These are phyloP conservation scores for Brassica rapa DNA, from an alignment of 345 rosid genomes.

Conservation along the genomic window DNA sequence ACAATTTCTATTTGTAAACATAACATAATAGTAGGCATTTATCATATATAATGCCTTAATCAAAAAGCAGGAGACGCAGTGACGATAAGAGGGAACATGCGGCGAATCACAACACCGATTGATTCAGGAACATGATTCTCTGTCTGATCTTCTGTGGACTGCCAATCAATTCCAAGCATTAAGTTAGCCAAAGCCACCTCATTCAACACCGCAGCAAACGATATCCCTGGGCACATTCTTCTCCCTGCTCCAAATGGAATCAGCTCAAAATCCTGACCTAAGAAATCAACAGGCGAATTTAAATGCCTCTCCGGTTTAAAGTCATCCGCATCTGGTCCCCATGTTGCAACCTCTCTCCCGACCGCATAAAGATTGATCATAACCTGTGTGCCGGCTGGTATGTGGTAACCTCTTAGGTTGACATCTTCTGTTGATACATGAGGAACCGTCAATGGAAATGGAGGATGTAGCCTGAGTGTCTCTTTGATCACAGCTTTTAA, in stretches of 20 bases:
- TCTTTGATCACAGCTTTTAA: constrained; percentile 49
- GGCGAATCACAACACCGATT: constrained; percentile 26
- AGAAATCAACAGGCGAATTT: constrained; percentile 24
- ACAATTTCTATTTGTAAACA: background rate
- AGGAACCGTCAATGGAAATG: constrained; percentile 47
- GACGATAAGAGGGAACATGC: constrained; percentile 31
- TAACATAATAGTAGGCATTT: constrained; percentile 5
- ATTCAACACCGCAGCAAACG: constrained; percentile 33
- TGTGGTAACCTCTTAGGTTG: constrained; percentile 33
- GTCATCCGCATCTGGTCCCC: constrained; percentile 42
- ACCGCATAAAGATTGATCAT: constrained; percentile 45
- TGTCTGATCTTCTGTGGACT: constrained; percentile 3
- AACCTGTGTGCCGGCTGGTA: constrained; percentile 36
- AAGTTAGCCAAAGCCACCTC: constrained; percentile 42
- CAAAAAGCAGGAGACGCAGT: constrained; percentile 24
- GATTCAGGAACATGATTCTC: constrained; percentile 21
- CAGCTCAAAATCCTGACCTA: constrained; percentile 43
- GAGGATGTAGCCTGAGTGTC: constrained; percentile 50
- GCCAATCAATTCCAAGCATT: constrained; percentile 41
- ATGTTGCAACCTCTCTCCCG: constrained; percentile 34
- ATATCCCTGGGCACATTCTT: constrained; percentile 39
- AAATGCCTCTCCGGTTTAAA: constrained; percentile 46
- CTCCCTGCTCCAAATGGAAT: constrained; percentile 46
- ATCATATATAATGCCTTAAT: constrained; percentile 1
- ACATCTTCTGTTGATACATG: constrained; percentile 32